Percentiles rank a stretch among this genome's conserved stretches.
Conservation (phyloP, 2,329 filamentous ascomycete species). For the Verticillium alfalfae region DNA sequence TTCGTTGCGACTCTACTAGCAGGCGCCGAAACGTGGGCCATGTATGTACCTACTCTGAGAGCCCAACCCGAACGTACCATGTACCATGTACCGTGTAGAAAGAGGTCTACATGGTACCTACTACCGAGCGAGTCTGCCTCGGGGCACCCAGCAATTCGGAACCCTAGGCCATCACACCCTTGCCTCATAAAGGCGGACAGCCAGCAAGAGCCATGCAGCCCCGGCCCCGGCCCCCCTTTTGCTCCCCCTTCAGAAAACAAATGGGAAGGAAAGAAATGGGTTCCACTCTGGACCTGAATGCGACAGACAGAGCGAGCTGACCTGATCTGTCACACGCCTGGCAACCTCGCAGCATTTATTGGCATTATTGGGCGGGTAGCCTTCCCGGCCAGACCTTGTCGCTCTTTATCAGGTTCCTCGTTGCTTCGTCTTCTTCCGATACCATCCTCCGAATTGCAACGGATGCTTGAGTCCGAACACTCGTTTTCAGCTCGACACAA, state of each 20-base stretch:
- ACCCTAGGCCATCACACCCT: neutral
- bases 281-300: neutral
- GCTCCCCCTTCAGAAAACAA: too few species aligned
- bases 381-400: neutral
- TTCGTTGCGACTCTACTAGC: neutral
- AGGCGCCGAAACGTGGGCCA: neutral
- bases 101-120: neutral
- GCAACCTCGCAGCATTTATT: slow-evolving; percentile 11
- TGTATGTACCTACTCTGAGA: neutral
- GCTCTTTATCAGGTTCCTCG: neutral
- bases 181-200: neutral
- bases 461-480: neutral
- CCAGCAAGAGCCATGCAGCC: too few species aligned
- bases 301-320: neutral
- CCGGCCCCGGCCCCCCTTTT: too few species aligned
- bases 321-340: slow-evolving; percentile 8
- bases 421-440: neutral
- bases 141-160: neutral
- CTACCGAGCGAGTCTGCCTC: neutral
- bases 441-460: neutral
- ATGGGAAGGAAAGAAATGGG: neutral
- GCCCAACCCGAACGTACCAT: too few species aligned
- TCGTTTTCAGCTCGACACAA: neutral
- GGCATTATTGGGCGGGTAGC: neutral
- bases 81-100: too few species aligned